These are phyloP conservation scores for Hyphodiscus sp. DNA, from an alignment of 2,329 filamentous ascomycete genomes.

Conservation along the genomic window DNA sequence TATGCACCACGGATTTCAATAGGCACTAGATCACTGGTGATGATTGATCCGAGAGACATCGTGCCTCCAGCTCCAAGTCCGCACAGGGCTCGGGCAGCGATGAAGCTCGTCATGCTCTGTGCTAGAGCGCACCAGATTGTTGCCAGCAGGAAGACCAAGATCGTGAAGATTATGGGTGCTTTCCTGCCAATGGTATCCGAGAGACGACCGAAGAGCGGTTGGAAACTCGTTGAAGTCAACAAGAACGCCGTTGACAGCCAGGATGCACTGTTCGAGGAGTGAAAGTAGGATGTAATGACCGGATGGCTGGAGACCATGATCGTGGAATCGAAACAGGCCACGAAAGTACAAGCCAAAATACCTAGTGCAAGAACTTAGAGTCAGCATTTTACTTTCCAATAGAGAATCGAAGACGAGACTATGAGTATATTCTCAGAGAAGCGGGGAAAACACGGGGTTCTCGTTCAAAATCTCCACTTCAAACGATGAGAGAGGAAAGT, in stretches of 20 bases:
- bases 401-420: too few species aligned
- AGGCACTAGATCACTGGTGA: conserved; percentile 67
- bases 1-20: conserved; percentile 61
- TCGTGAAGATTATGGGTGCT: conserved; percentile 55
- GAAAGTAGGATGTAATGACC: conserved; percentile 74
- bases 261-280: conserved; percentile 69
- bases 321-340: conserved; percentile 66
- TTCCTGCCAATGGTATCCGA: conserved; percentile 70
- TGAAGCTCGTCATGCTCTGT: conserved; percentile 60
- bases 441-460: too few species aligned
- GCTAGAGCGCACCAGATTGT: conserved; percentile 67
- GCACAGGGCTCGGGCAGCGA: conserved; percentile 62
- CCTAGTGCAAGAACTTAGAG: conserved; percentile 15
- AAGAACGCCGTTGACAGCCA: conserved; percentile 79
- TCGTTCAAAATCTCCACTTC: too few species aligned
- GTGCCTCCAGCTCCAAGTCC: conserved; percentile 69
- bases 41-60: conserved; percentile 62
- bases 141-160: conserved; percentile 56
- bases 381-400: too few species aligned
- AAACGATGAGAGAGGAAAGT: too few species aligned
- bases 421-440: too few species aligned
- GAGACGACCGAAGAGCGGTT: conserved; percentile 67
- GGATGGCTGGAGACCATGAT: conserved; percentile 79
- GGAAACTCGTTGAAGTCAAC: conserved; percentile 68
- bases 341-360: conserved; percentile 51